Conservation (phyloP, 2,329 filamentous ascomycete species). For the Trichoderma pleuroti region DNA sequence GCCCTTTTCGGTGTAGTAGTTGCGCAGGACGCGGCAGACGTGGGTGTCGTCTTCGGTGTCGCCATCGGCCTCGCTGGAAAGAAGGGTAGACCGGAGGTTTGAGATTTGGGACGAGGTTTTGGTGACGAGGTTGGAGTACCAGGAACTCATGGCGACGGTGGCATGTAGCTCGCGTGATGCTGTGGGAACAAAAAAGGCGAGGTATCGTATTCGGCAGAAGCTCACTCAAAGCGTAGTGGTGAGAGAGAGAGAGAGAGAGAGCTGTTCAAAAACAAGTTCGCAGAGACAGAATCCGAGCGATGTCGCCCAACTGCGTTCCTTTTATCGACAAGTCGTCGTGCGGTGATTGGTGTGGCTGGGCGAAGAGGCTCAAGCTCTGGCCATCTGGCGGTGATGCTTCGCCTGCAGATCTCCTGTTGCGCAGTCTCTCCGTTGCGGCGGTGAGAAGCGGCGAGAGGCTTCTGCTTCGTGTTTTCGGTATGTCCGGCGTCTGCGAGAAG, state of each 20-base stretch:
- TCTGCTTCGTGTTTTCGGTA: not conserved
- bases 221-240: not conserved
- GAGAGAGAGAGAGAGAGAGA: not conserved
- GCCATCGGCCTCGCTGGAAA: constrained; percentile 63
- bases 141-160: constrained; percentile 62
- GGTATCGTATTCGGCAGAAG: not conserved
- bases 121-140: constrained; percentile 71
- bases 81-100: constrained; percentile 65
- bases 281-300: not conserved
- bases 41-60: constrained; percentile 88
- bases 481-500: not conserved
- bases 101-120: constrained; percentile 64
- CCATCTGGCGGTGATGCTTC: constrained; percentile 13
- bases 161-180: not conserved
- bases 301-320: not conserved
- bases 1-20: constrained; percentile 88
- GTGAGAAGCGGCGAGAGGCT: constrained; percentile 1
- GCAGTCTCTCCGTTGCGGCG: not conserved
- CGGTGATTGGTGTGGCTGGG: not conserved
- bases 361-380: constrained; percentile 1
- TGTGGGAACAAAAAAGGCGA: not conserved
- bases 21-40: constrained; percentile 86
- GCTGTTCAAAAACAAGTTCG: not conserved
- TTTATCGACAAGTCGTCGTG: not conserved
- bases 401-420: not conserved